A percentile compares a stretch with the other conserved stretches of the same genome.
Evolutionary conservation across 78 protist genomes (phyloP).

Genomic region (Salpingoeca rosetta): DNA sequence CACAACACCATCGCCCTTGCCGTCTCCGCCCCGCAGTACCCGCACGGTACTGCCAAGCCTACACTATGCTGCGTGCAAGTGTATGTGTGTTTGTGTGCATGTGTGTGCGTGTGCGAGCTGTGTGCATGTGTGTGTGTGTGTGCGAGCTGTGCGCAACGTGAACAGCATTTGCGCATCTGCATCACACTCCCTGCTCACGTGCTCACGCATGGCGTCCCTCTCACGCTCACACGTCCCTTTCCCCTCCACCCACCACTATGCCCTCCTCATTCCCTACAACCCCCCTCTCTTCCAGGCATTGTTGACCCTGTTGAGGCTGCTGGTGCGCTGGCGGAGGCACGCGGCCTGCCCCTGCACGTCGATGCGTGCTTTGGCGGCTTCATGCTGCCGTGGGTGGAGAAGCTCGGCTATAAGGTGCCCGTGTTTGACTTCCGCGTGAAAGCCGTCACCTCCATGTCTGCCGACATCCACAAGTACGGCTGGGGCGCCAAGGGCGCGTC

Average conservation of each 20-base stretch:
- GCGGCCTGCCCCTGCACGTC: constrained; percentile 25
- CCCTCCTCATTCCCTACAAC: too few species aligned
- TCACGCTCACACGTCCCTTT: background rate
- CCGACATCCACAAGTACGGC: constrained; percentile 60
- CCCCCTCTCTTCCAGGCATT: constrained; percentile 20
- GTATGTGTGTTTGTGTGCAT: too few species aligned
- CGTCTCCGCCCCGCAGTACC: constrained; percentile 33
- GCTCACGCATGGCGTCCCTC: background rate
- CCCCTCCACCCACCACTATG: constrained; percentile 25
- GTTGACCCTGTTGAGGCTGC: constrained; percentile 21
- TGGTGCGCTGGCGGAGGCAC: background rate
- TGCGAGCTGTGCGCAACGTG: too few species aligned
- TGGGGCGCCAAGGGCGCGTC: constrained; percentile 37
- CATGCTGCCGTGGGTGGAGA: constrained; percentile 16
- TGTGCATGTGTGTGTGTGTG: too few species aligned
- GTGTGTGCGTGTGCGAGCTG: too few species aligned
- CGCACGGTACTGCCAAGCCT: too few species aligned
- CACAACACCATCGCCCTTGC: constrained; percentile 21
- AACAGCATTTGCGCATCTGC: background rate
- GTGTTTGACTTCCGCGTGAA: constrained; percentile 18
- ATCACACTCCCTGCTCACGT: background rate
- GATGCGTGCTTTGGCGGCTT: constrained; percentile 53
- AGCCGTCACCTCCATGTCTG: constrained; percentile 46
- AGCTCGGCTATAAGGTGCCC: constrained; percentile 6
- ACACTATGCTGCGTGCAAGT: too few species aligned